These are phyloP conservation scores for Juglanconis oblonga DNA, from an alignment of 2,329 filamentous ascomycete genomes.

Conservation along the genomic window DNA sequence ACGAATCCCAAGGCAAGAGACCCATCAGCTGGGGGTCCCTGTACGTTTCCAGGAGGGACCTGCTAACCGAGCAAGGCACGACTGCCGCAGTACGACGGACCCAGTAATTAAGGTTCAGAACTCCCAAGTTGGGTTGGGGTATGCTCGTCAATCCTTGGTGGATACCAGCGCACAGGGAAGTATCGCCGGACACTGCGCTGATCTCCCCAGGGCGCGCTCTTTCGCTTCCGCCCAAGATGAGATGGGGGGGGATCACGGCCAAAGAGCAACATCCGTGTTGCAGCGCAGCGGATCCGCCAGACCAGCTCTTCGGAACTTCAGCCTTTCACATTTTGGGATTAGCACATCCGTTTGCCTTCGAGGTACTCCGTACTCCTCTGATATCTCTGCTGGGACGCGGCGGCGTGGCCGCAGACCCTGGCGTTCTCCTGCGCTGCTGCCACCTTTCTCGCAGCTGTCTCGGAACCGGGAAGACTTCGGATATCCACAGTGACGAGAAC, in stretches of 20 bases:
- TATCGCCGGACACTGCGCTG: conserved; percentile 10
- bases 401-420: conserved; percentile 14
- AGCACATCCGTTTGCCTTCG: not conserved
- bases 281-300: conserved; percentile 15
- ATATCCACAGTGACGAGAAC: conserved; percentile 15
- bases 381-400: not conserved
- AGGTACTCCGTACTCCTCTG: not conserved
- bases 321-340: conserved; percentile 2
- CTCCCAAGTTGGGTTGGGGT: conserved; percentile 9
- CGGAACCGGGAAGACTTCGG: not conserved
- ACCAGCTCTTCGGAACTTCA: not conserved
- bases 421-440: conserved; percentile 10
- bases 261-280: conserved; percentile 2
- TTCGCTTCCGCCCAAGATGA: conserved; percentile 12
- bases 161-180: conserved; percentile 5
- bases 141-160: not conserved
- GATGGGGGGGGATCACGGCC: conserved; percentile 9
- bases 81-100: not conserved
- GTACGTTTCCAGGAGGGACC: not conserved
- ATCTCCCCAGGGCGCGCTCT: not conserved
- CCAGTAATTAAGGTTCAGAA: conserved; percentile 13
- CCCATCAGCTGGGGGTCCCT: not conserved
- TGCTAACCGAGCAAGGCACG: not conserved
- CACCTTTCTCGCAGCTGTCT: conserved; percentile 12
- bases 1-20: conserved; percentile 15